Conservation (phyloP, 805 yeast genomes). For the Candida sphagnicola region DNA sequence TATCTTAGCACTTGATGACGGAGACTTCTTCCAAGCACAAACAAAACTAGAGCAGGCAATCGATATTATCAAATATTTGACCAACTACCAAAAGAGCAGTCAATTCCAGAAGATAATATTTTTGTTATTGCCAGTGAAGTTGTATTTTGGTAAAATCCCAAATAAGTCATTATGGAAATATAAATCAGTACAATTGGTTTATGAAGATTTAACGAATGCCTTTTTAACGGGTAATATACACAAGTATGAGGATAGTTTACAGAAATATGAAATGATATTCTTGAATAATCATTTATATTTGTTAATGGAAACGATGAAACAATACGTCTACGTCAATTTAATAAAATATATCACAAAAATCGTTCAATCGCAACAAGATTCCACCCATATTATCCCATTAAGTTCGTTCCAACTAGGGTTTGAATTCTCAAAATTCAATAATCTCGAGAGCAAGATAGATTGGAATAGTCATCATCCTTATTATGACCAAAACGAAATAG, state of each 20-base stretch:
- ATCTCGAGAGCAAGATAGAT: conserved; percentile 4
- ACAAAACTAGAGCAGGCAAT: conserved; percentile 51
- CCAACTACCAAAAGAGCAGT: conserved; percentile 19
- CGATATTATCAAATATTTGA: conserved; percentile 22
- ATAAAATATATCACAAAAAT: conserved; percentile 35
- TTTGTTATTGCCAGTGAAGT: conserved; percentile 60
- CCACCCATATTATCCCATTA: conserved; percentile 35
- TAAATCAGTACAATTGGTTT: conserved; percentile 43
- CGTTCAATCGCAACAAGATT: conserved; percentile 15
- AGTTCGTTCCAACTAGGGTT: conserved; percentile 42
- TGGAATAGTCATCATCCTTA: conserved; percentile 7
- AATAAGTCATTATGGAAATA: conserved; percentile 30
- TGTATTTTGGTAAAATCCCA: conserved; percentile 50
- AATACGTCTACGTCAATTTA: conserved; percentile 47
- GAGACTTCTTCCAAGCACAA: conserved; percentile 51
- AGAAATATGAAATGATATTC: conserved; percentile 44
- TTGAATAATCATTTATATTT: conserved; percentile 60
- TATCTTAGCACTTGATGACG: conserved; percentile 60
- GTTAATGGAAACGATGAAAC: conserved; percentile 49
- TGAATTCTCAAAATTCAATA: conserved; percentile 20
- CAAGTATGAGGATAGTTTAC: conserved; percentile 44
- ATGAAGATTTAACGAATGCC: conserved; percentile 45
- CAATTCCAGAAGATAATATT: conserved; percentile 48
- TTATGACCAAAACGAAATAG: conserved; percentile 49
- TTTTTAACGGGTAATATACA: conserved; percentile 52